A percentile compares a stretch with the other conserved stretches of the same genome.
phyloP scores from a whole-genome alignment of 2,329 filamentous ascomycete genomes.

The Fusarium hostae region DNA sequence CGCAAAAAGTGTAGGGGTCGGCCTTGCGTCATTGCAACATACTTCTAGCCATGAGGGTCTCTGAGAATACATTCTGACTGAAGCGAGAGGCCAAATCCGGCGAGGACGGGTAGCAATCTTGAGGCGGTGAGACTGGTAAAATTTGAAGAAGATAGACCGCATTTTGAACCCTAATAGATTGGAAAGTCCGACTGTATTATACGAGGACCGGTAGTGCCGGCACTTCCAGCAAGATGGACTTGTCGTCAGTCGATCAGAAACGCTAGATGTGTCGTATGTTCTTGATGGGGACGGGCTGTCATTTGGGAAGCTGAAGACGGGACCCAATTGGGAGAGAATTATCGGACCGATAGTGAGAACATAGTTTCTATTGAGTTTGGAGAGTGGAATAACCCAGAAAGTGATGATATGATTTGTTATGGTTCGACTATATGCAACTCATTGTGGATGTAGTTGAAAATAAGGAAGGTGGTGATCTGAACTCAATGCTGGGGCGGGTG shows the following conservation, averaged over 20 bases:
- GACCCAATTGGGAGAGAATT: background rate
- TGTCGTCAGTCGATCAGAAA: background rate
- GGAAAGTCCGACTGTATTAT: background rate
- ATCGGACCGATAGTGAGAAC: background rate
- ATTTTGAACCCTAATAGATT: slow-evolving; percentile 1
- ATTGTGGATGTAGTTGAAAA: slow-evolving; percentile 32
- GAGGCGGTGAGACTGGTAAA: background rate
- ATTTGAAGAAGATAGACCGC: background rate
- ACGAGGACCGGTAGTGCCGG: background rate
- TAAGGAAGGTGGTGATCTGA: slow-evolving; percentile 36
- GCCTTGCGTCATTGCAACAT: slow-evolving; percentile 40
- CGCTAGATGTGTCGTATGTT: slow-evolving; percentile 4
- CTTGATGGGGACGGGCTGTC: background rate
- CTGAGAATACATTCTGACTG: slow-evolving; percentile 41
- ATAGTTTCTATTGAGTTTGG: background rate
- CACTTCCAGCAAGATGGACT: background rate
- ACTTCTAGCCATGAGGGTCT: slow-evolving; percentile 50
- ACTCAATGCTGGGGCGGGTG: slow-evolving; percentile 41
- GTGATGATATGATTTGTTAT: background rate
- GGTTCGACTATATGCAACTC: background rate
- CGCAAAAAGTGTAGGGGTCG: slow-evolving; percentile 52
- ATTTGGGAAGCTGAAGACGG: background rate
- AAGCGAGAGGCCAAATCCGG: background rate
- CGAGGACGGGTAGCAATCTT: background rate
- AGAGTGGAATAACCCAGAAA: background rate